These are phyloP conservation scores for Parastagonospora nodorum DNA, from an alignment of 2,329 filamentous ascomycete genomes.

Conservation along the genomic window DNA sequence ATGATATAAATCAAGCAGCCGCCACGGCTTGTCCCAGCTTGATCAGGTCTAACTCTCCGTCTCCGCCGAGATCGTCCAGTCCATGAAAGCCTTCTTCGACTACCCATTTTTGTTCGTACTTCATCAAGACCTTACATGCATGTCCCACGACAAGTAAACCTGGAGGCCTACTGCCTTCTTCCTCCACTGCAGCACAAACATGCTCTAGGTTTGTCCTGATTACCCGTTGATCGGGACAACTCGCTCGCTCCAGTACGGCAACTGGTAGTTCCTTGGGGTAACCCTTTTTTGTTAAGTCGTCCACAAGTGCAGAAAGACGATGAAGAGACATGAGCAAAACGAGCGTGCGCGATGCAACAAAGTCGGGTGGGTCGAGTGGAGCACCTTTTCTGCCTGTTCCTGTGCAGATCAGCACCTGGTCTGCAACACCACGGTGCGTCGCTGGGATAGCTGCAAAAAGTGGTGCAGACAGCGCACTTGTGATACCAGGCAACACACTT, in stretches of 20 bases:
- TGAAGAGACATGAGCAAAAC: slow-evolving; percentile 97
- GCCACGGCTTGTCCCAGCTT: slow-evolving; percentile 18
- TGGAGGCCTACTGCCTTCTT: slow-evolving; percentile 86
- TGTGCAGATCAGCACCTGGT: slow-evolving; percentile 95
- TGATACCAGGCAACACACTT: slow-evolving; percentile 85
- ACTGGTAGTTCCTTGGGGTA: slow-evolving; percentile 85
- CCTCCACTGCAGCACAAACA: slow-evolving; percentile 82
- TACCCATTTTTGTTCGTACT: slow-evolving; percentile 69
- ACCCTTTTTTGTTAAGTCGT: slow-evolving; percentile 60
- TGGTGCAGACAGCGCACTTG: slow-evolving; percentile 82
- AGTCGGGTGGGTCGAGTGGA: slow-evolving; percentile 79
- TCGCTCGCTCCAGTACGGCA: slow-evolving; percentile 90
- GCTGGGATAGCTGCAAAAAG: slow-evolving; percentile 86
- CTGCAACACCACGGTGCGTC: slow-evolving; percentile 86
- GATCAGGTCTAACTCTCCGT: slow-evolving; percentile 28
- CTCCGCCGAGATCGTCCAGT: slow-evolving; percentile 57
- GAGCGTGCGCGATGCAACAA: slow-evolving; percentile 75
- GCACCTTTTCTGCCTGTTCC: slow-evolving; percentile 91
- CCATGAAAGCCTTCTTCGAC: slow-evolving; percentile 87
- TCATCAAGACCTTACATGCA: slow-evolving; percentile 78
- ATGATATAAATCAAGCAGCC: background rate
- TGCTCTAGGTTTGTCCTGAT: slow-evolving; percentile 83
- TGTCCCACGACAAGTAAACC: slow-evolving; percentile 84
- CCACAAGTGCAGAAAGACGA: slow-evolving; percentile 74
- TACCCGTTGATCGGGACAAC: slow-evolving; percentile 90